A percentile compares a stretch with the other conserved stretches of the same genome.
These are phyloP conservation scores for Pharnaceum exiguum DNA, from an alignment of 148 eudicot species.

Conservation along the genomic window DNA sequence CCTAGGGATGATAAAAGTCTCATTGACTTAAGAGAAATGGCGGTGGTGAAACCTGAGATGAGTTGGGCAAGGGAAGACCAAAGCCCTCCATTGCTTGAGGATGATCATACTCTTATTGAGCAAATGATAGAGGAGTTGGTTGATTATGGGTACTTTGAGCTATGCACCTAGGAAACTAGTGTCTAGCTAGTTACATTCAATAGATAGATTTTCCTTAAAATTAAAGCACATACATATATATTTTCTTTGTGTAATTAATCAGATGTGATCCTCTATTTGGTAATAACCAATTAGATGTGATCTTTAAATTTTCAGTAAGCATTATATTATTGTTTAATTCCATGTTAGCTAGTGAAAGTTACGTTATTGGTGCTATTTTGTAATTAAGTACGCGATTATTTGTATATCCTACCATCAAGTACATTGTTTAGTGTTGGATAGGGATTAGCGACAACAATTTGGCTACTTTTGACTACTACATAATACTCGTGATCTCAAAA, in stretches of 20 bases:
- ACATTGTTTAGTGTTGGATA: neutral
- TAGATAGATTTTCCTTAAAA: neutral
- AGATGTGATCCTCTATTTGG: too few species aligned
- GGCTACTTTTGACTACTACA: slow-evolving; percentile 6
- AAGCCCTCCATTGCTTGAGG: slow-evolving; percentile 44
- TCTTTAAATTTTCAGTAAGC: too few species aligned
- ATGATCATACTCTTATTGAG: slow-evolving; percentile 56
- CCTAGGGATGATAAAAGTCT: slow-evolving; percentile 12
- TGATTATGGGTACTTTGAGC: slow-evolving; percentile 60
- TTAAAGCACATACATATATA: neutral
- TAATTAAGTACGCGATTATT: neutral
- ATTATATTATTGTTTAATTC: too few species aligned
- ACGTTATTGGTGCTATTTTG: neutral
- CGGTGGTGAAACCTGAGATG: slow-evolving; percentile 18
- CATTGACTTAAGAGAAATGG: slow-evolving; percentile 12
- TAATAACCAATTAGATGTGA: too few species aligned
- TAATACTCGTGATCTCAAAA: slow-evolving; percentile 6
- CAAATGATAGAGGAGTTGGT: slow-evolving; percentile 88
- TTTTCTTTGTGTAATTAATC: neutral
- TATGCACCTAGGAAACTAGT: slow-evolving; percentile 10
- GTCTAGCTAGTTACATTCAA: slow-evolving; percentile 3
- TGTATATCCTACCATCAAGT: too few species aligned
- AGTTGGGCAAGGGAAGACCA: slow-evolving; percentile 26
- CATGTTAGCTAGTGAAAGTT: neutral
- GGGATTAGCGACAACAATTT: slow-evolving; percentile 1